Evolutionary conservation across 345 rosid species (phyloP).

Genomic region (Eucalyptus dawsonii): DNA sequence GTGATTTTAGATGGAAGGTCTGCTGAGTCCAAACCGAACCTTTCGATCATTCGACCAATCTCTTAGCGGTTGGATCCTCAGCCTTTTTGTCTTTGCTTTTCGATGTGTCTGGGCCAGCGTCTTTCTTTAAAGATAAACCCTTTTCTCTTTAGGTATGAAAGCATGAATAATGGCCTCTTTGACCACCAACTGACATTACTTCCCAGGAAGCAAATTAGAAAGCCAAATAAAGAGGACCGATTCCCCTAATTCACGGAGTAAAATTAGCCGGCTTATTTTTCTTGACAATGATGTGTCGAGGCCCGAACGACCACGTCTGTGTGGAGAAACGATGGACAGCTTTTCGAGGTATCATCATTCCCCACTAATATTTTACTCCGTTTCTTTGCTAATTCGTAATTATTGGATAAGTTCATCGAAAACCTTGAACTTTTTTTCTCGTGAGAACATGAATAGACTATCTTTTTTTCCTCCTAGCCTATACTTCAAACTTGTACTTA

Average conservation of each 20-base stretch:
- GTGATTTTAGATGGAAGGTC: neutral
- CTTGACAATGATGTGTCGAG: neutral
- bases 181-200: neutral
- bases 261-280: neutral
- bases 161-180: neutral
- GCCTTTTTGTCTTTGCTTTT: neutral
- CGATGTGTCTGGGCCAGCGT: neutral
- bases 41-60: neutral
- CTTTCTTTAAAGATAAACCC: neutral
- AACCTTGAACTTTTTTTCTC: neutral
- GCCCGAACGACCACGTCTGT: neutral
- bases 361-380: neutral
- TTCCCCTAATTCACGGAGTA: neutral
- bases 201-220: neutral
- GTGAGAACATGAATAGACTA: neutral
- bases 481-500: neutral
- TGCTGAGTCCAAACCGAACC: neutral
- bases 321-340: neutral
- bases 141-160: neutral
- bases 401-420: neutral
- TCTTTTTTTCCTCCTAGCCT: neutral
- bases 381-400: neutral
- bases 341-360: neutral
- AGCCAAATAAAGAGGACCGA: neutral
- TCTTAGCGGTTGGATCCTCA: neutral